Base-by-base conservation (phyloP, 2,329 filamentous ascomycete species). In the Herpotrichia juniperi region DNA sequence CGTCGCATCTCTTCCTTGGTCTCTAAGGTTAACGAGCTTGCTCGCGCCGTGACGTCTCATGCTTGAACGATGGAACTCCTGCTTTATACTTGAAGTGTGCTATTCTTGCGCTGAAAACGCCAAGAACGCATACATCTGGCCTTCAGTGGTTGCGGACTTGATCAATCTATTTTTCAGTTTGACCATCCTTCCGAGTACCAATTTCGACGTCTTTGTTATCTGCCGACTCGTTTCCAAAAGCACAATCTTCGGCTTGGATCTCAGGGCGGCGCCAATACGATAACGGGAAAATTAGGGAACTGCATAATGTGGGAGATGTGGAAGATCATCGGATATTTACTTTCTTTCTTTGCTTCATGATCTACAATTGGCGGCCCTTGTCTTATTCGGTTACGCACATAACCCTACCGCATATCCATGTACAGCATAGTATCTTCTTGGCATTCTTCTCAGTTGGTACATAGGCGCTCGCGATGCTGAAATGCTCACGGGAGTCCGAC, bases 1-100 rank as follows among this genome's bases (percentile, higher is more conserved):
- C 78, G 79, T 51, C 75, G 74, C 58, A 83, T 84, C 52, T 76
- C 79, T 12, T 68, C 72, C 6, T 67, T 84, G 73, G 60, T 68
- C 44, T 66, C 56, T 45, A 65, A 62, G 42, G 68, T 69, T 50
- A 69, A 66, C 46, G 69, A 74, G 30, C 60, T 72, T 53, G 61
- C 62, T 9, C 66, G 67, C 39, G 62, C 62, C 30, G 60, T 61
- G 8, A 46, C 44, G 42, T 50, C 57, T 17, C 64, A 57, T 45
- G 54, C 21, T 25, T 26, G 39, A 25, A 19, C n/a, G 28, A 25
- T n/a, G 39, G 21, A 42, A 30, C 11, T 14, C 19, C 19, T 19
- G 16, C 51, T 37, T 28, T 42, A 17, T 11, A 19, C 30, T 25
- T 26, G 28, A 50, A 40, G 50, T 46, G 26, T 51, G 30, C 40